These are phyloP conservation scores for Saxophila tyrrhenica DNA, from an alignment of 495 filamentous ascomycete genomes.

Conservation along the genomic window DNA sequence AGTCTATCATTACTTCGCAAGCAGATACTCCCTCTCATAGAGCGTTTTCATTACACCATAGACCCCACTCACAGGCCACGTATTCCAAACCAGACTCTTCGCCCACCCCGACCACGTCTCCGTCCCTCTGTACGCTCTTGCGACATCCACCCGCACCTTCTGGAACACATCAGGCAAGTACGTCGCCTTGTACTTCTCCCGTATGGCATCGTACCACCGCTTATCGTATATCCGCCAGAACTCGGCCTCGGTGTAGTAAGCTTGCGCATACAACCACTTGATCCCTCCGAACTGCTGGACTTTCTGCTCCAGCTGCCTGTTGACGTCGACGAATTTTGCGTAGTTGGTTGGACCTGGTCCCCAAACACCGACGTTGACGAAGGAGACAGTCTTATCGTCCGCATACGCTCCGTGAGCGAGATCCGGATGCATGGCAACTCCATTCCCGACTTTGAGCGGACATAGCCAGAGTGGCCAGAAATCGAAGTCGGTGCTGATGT, in stretches of 20 bases:
- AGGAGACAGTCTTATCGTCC: constrained; percentile 9
- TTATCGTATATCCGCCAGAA: constrained; percentile 45
- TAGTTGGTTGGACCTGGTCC: constrained; percentile 18
- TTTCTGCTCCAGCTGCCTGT: constrained; percentile 23
- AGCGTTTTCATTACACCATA: constrained; percentile 13
- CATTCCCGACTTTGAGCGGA: constrained; percentile 30
- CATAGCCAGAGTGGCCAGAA: constrained; percentile 54
- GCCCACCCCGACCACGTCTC: constrained; percentile 9
- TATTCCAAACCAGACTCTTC: constrained; percentile 2
- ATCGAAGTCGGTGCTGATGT: constrained; percentile 35
- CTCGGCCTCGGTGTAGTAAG: constrained; percentile 44
- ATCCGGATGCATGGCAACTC: constrained; percentile 10
- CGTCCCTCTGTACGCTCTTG: not conserved
- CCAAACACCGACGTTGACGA: constrained; percentile 25
- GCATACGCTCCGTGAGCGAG: not conserved
- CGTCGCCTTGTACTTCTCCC: constrained; percentile 40
- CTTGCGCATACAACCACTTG: constrained; percentile 41
- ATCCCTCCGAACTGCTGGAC: constrained; percentile 20
- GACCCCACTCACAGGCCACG: constrained; percentile 17
- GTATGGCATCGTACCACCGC: constrained; percentile 40
- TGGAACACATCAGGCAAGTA: constrained; percentile 46
- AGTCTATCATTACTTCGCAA: constrained; percentile 2
- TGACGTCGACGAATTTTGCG: constrained; percentile 16
- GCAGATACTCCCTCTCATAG: constrained; percentile 13
- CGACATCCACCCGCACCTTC: constrained; percentile 40